Conservation (phyloP, 148 eudicot species). For the Pouteria glomerata region DNA sequence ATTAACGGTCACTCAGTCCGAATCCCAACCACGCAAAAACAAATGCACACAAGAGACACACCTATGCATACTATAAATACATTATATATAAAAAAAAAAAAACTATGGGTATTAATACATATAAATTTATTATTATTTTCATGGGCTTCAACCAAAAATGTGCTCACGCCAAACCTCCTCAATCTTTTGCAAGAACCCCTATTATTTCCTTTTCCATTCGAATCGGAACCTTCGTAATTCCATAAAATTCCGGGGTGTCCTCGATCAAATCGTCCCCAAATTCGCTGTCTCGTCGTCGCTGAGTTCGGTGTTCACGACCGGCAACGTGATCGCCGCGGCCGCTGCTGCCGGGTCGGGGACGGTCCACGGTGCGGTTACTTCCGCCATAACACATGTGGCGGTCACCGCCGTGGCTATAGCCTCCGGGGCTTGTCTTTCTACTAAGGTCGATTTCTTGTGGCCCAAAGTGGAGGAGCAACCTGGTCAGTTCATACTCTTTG, state of each 20-base stretch:
- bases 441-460: slow-evolving; percentile 83
- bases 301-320: slow-evolving; percentile 32
- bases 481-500: slow-evolving; percentile 26
- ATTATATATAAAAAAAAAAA: too few species aligned
- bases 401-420: slow-evolving; percentile 96
- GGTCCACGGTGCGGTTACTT: slow-evolving; percentile 69
- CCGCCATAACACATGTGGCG: slow-evolving; percentile 86
- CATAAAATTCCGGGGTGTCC: slow-evolving; percentile 24
- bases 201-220: neutral
- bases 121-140: neutral
- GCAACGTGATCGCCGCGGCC: slow-evolving; percentile 51
- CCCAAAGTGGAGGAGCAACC: slow-evolving; percentile 77
- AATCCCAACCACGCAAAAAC: neutral
- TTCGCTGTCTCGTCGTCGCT: slow-evolving; percentile 46
- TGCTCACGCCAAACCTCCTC: slow-evolving; percentile 20
- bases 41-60: neutral
- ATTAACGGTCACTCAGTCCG: neutral
- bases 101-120: too few species aligned
- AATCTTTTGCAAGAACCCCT: slow-evolving; percentile 13
- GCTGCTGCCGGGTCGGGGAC: slow-evolving; percentile 34
- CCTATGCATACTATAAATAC: neutral
- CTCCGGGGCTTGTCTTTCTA: slow-evolving; percentile 89
- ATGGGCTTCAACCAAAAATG: slow-evolving; percentile 1
- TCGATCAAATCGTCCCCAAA: slow-evolving; percentile 26
- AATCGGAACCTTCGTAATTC: slow-evolving; percentile 5